Percentiles rank a stretch among this genome's conserved stretches.
Conservation (phyloP, 1,284 basidiomycete genomes). For the Papiliotrema nemorosa region DNA sequence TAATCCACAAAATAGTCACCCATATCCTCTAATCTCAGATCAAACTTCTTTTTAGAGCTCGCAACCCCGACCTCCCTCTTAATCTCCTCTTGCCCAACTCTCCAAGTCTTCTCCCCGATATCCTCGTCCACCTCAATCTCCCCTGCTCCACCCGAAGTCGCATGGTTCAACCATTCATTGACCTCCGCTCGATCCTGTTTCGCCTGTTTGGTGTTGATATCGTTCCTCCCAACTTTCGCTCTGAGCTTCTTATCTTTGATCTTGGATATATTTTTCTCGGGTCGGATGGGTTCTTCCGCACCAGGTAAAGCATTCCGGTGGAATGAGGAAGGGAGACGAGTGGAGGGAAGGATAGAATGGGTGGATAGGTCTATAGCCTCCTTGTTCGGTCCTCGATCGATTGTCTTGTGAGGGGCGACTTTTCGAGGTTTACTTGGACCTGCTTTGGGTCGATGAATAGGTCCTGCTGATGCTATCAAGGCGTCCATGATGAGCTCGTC, state of each 20-base stretch:
- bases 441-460: constrained; percentile 5
- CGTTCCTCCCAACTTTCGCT: constrained; percentile 61
- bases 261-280: constrained; percentile 26
- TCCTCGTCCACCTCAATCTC: constrained; percentile 47
- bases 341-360: constrained; percentile 55
- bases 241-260: constrained; percentile 74
- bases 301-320: constrained; percentile 35
- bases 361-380: constrained; percentile 56
- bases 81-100: constrained; percentile 78
- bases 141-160: constrained; percentile 34
- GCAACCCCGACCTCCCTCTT: constrained; percentile 65
- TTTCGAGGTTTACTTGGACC: constrained; percentile 12
- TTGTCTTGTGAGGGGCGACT: constrained; percentile 40
- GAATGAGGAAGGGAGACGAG: constrained; percentile 39
- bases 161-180: constrained; percentile 45
- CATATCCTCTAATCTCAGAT: constrained; percentile 67
- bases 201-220: constrained; percentile 46
- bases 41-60: constrained; percentile 68
- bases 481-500: constrained; percentile 62
- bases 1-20: constrained; percentile 78
- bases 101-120: constrained; percentile 74
- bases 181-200: constrained; percentile 41
- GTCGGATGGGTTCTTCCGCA: constrained; percentile 18
- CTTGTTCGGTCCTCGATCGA: constrained; percentile 35
- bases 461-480: constrained; percentile 64